A percentile compares a stretch with the other conserved stretches of the same genome.
These are phyloP conservation scores for Coprinopsis marcescibilis DNA, from an alignment of 768 basidiomycete genomes.

Conservation along the genomic window DNA sequence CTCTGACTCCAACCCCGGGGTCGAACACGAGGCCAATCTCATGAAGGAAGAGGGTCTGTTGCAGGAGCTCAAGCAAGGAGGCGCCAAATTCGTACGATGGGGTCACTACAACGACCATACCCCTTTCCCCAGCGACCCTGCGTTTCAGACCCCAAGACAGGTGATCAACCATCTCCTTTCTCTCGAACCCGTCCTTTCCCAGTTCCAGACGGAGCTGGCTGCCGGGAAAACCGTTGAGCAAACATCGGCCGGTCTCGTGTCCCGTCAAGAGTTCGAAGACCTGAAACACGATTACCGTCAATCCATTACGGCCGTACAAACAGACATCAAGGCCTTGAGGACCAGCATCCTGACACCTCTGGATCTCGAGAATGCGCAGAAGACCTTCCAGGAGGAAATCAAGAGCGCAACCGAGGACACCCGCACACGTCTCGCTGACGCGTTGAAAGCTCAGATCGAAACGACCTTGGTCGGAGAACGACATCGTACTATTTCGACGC, in stretches of 20 bases:
- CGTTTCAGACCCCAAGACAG: background rate
- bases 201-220: slow-evolving; percentile 17
- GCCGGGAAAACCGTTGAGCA: slow-evolving; percentile 4
- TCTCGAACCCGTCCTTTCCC: slow-evolving; percentile 7
- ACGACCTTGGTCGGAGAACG: too few relatives aligned
- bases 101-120: slow-evolving; percentile 23
- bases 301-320: too few relatives aligned
- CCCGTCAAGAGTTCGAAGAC: slow-evolving; percentile 1
- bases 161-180: background rate
- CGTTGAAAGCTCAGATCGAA: too few relatives aligned
- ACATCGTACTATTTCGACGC: too few relatives aligned
- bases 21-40: slow-evolving; percentile 28
- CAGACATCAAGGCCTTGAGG: too few relatives aligned
- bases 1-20: slow-evolving; percentile 23
- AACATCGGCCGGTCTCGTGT: background rate
- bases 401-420: too few relatives aligned
- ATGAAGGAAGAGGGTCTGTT: slow-evolving; percentile 30
- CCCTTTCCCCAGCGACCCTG: background rate
- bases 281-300: background rate
- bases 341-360: too few relatives aligned
- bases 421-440: too few relatives aligned
- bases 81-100: slow-evolving; percentile 26
- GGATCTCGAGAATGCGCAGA: too few relatives aligned
- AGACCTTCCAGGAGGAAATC: too few relatives aligned
- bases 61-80: slow-evolving; percentile 21